Evolutionary conservation across 148 eudicot genomes (phyloP).

Genomic region (Mesembryanthemum crystallinum): DNA sequence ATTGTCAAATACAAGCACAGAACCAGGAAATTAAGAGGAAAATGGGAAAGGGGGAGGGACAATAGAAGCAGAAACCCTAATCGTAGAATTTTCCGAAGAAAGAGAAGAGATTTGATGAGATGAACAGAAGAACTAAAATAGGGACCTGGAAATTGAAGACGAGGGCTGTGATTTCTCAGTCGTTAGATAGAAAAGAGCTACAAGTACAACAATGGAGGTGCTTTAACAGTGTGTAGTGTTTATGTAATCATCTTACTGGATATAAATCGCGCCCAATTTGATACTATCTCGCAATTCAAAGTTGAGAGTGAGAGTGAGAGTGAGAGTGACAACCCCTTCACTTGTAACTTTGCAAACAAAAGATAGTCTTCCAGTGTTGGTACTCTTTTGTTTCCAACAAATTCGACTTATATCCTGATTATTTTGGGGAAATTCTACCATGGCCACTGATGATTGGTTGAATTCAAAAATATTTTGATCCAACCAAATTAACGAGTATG

Average conservation of each 20-base stretch:
- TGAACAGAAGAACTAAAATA: background rate
- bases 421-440: too few species aligned
- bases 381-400: too few species aligned
- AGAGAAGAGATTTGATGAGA: background rate
- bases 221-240: background rate
- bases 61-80: background rate
- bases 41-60: background rate
- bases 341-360: too few species aligned
- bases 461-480: too few species aligned
- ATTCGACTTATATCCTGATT: too few species aligned
- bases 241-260: background rate
- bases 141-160: conserved; percentile 5
- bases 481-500: too few species aligned
- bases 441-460: too few species aligned
- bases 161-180: background rate
- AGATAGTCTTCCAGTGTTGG: too few species aligned
- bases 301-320: too few species aligned
- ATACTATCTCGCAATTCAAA: background rate
- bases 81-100: background rate
- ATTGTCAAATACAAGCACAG: background rate
- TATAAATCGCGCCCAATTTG: conserved; percentile 5
- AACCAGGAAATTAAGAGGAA: background rate
- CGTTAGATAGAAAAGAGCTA: too few species aligned
- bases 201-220: background rate
- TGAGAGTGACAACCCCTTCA: too few species aligned